Evolutionary conservation across 106 monocot species (phyloP).

Genomic region (Cymbidium sinense): DNA sequence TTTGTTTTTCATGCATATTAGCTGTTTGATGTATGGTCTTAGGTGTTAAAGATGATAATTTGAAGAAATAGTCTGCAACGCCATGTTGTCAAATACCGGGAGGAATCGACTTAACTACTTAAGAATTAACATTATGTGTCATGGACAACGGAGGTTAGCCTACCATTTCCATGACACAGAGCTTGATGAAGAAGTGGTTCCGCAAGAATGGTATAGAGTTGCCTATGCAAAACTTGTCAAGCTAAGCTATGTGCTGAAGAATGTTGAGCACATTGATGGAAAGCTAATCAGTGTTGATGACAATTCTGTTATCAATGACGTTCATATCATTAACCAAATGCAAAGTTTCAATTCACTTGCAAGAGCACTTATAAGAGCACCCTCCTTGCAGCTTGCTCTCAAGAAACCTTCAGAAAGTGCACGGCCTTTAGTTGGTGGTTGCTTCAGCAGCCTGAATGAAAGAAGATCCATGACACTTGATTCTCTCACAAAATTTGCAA

Average conservation of each 20-base stretch:
- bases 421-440: background rate
- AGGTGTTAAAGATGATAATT: background rate
- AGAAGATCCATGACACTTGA: slow-evolving; percentile 26
- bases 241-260: slow-evolving; percentile 32
- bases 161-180: background rate
- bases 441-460: slow-evolving; percentile 17
- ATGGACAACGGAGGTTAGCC: background rate
- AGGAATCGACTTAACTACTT: background rate
- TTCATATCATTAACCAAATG: slow-evolving; percentile 21
- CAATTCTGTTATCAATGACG: slow-evolving; percentile 26
- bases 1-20: background rate
- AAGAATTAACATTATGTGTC: background rate
- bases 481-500: slow-evolving; percentile 74
- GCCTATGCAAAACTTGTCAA: slow-evolving; percentile 64
- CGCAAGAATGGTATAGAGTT: slow-evolving; percentile 40
- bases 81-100: background rate
- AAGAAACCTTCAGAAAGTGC: background rate
- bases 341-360: slow-evolving; percentile 57
- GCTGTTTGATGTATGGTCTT: background rate
- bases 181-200: slow-evolving; percentile 11
- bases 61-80: background rate
- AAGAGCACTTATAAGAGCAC: slow-evolving; percentile 34
- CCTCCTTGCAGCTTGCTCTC: slow-evolving; percentile 4
- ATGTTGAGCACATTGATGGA: slow-evolving; percentile 48
- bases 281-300: slow-evolving; percentile 19